Evolutionary conservation across 257 asterid genomes (phyloP), one percentile per base, ranked within the genome.

Genomic region (Lantana camara): DNA sequence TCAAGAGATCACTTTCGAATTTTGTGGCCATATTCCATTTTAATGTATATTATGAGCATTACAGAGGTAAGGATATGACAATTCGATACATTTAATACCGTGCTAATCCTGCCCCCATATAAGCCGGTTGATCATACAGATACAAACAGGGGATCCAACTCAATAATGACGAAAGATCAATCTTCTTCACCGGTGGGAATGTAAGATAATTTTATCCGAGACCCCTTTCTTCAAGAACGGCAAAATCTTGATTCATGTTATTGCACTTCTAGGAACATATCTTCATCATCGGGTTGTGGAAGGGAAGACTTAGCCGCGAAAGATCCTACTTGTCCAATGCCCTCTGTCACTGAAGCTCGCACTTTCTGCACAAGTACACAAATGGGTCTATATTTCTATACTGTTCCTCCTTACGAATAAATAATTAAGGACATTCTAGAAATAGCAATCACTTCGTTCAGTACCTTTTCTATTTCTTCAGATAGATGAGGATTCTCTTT

Each of bases 391-490:
- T 52, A n/a, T 24, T 16, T 44, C 11, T 45, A 12, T 23, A 14
- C 24, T 22, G 7, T 8, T 58, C 11, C 63, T 40, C 51, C 9
- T 27, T 27, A 27, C 5, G 5, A 27, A 27, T 5, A 27, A 27
- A 2, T 27, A 27, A 27, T 27, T 27, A 27, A 2, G 4, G 5
- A 27, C 2, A 27, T 27, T 27, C 32, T 27, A 27, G 32, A 27
- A 12, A 20, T 52, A 66, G 65, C 37, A 19, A 59, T 45, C 41
- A 47, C 41, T 35, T 30, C 16, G 17, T 46, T 12, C 48, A 22
- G 51, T 82, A 89, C 97, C 99, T 88, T 94, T 74, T 94, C 99
- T 47, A 90, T 78, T 77, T 94, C 97, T 83, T 86, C 95, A 37
- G 85, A 76, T 56, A 94, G 34, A 53, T 60, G 71, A 32, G 88